Conservation (phyloP, 1,284 basidiomycete species). For the Sporisorium graminicola region DNA sequence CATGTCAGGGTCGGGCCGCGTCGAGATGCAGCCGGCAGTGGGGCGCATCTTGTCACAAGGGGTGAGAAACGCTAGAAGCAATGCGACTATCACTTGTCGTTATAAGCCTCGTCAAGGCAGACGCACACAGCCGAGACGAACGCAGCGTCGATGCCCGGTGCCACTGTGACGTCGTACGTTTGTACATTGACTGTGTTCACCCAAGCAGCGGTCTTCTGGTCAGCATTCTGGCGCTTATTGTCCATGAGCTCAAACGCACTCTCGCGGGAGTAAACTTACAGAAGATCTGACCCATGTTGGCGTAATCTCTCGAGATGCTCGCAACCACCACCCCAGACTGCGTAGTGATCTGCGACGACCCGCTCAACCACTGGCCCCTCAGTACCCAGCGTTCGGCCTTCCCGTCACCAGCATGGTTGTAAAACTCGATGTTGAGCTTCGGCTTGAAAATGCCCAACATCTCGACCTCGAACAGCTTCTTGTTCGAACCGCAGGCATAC, state of each 20-base stretch:
- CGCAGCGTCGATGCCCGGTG: conserved; percentile 71
- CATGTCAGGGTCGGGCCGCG: no score
- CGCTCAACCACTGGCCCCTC: conserved; percentile 33
- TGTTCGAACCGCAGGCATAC: neutral
- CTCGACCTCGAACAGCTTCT: conserved; percentile 25
- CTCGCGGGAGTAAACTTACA: conserved; percentile 21
- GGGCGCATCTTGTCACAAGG: no score
- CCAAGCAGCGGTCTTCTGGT: no score
- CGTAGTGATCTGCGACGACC: conserved; percentile 39
- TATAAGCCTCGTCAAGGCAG: conserved; percentile 40
- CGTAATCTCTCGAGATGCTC: conserved; percentile 32
- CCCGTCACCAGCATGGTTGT: conserved; percentile 35
- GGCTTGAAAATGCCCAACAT: conserved; percentile 28
- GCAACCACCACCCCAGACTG: conserved; percentile 38
- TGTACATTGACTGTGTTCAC: conserved; percentile 27
- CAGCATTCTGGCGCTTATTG: no score
- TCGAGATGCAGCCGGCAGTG: no score
- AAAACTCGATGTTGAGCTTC: conserved; percentile 41
- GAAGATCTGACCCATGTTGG: conserved; percentile 37
- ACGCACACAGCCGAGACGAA: conserved; percentile 71
- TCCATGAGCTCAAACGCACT: neutral
- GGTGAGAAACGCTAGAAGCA: neutral
- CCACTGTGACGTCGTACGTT: conserved; percentile 70
- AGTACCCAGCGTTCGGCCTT: conserved; percentile 16
- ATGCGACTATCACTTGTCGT: neutral